A percentile compares a stretch with the other conserved stretches of the same genome.
These are phyloP conservation scores for Paradendryphiella salina DNA, from an alignment of 2,329 filamentous ascomycete species.

Conservation along the genomic window DNA sequence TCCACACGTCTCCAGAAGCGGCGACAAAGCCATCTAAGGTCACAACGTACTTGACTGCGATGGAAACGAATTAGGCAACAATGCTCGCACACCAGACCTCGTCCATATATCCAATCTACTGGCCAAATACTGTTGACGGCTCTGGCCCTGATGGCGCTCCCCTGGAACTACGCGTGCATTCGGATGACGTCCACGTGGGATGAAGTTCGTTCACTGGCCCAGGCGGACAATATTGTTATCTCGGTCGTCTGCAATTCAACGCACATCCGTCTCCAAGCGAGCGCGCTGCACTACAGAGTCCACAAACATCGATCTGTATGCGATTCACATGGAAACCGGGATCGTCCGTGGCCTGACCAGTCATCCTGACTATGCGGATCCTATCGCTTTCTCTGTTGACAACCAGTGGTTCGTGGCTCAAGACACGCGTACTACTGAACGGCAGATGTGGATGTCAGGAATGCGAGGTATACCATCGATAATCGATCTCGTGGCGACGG, in stretches of 20 bases:
- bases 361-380: slow-evolving; percentile 53
- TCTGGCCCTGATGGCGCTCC: slow-evolving; percentile 47
- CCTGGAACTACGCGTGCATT: slow-evolving; percentile 53
- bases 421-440: slow-evolving; percentile 51
- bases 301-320: slow-evolving; percentile 53
- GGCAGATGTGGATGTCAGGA: slow-evolving; percentile 50
- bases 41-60: slow-evolving; percentile 46
- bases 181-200: slow-evolving; percentile 41
- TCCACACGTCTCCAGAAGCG: slow-evolving; percentile 35
- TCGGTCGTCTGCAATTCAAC: slow-evolving; percentile 51
- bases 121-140: slow-evolving; percentile 42
- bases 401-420: slow-evolving; percentile 51
- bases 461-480: slow-evolving; percentile 52
- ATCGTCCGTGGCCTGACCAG: slow-evolving; percentile 49
- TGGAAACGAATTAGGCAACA: slow-evolving; percentile 1
- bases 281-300: slow-evolving; percentile 41
- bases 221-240: slow-evolving; percentile 40
- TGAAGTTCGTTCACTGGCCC: background rate
- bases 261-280: slow-evolving; percentile 23
- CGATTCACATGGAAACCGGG: slow-evolving; percentile 49
- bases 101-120: slow-evolving; percentile 50
- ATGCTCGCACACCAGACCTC: slow-evolving; percentile 44
- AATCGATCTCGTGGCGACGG: slow-evolving; percentile 34
- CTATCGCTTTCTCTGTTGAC: slow-evolving; percentile 50
- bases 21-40: slow-evolving; percentile 44